Evolutionary conservation across 129 eudicot genomes (phyloP).

Genomic region (Escallonia herrerae): DNA sequence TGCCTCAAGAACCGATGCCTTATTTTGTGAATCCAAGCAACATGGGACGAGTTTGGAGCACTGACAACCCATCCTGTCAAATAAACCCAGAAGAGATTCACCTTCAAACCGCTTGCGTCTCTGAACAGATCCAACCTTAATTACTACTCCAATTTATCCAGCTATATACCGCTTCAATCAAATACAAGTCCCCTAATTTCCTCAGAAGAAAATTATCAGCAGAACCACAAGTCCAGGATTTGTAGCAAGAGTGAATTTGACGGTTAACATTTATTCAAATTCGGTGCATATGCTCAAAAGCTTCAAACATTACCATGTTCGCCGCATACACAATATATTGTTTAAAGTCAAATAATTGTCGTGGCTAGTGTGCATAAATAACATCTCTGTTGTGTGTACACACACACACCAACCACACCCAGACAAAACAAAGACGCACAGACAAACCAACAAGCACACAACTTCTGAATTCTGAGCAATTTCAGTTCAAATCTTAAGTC

Average conservation of each 20-base stretch:
- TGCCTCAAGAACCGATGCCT: slow-evolving; percentile 46
- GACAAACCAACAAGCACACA: not conserved
- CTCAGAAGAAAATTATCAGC: not conserved
- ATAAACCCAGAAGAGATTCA: not conserved
- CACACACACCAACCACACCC: too few species aligned
- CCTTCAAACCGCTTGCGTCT: not conserved
- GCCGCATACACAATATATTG: not conserved
- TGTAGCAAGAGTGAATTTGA: not conserved
- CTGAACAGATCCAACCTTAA: slow-evolving; percentile 3
- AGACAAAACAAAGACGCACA: too few species aligned
- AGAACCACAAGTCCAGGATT: not conserved
- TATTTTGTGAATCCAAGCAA: too few species aligned
- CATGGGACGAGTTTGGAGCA: too few species aligned
- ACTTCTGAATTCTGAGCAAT: not conserved
- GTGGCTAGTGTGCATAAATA: not conserved
- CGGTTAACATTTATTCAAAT: not conserved
- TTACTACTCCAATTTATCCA: not conserved
- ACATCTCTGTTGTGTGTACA: not conserved
- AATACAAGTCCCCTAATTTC: not conserved
- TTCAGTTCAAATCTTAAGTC: not conserved
- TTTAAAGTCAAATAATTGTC: not conserved
- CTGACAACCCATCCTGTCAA: slow-evolving; percentile 8
- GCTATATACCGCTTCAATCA: slow-evolving; percentile 2
- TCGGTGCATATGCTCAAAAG: not conserved
- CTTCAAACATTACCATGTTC: not conserved